Base-by-base conservation (phyloP, 441 rosid species). In the Lagerstroemia fauriei region DNA sequence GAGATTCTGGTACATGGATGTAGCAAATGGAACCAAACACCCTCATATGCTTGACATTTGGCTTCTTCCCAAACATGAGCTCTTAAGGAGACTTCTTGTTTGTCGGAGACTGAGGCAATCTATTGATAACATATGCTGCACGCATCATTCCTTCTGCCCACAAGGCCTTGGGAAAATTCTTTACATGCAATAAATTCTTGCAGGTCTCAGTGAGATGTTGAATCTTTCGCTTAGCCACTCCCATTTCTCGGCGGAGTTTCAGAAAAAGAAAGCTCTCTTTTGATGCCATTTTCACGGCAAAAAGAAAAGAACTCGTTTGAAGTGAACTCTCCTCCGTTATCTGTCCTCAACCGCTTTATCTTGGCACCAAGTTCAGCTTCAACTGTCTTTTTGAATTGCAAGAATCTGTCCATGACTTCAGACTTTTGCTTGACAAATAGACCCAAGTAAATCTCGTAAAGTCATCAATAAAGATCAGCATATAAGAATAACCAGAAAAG, bases 291-390 rank as follows among this genome's bases (percentile, higher is more conserved):
- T 2, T 85, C 9, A 11, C 10, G 17, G 17, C 78, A 69, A 79
- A 53, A 75, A 4, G 27, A 29, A 53, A 68, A 38, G 65, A 85
- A 57, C 13, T 74, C 57, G 0, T 78, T 32, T 32, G 69, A 74
- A 22, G 63, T 74, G 17, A 78, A 85, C 20, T 85, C 78, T 16
- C 83, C 69, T 38, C 83, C 82, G 63, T 85, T 82, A 53, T 83
- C 53, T 4, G 50, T 79, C 38, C 25, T 56, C 29, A 85, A 7
- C 0, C 4, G 20, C 73, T 77, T 80, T 22, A 85, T 83, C 41
- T 83, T 85, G 29, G 0, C n/a, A 25, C 76, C 79, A 6, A 80
- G 75, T 24, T 76, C 84, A 0, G 82, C 73, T 29, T 83, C 84
- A 41, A 83, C 73, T 10, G 50, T 80, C 4, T 29, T 8, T 56